These are phyloP conservation scores for Byssochlamys sp. DNA, from an alignment of 2,329 filamentous ascomycete genomes.

Conservation along the genomic window DNA sequence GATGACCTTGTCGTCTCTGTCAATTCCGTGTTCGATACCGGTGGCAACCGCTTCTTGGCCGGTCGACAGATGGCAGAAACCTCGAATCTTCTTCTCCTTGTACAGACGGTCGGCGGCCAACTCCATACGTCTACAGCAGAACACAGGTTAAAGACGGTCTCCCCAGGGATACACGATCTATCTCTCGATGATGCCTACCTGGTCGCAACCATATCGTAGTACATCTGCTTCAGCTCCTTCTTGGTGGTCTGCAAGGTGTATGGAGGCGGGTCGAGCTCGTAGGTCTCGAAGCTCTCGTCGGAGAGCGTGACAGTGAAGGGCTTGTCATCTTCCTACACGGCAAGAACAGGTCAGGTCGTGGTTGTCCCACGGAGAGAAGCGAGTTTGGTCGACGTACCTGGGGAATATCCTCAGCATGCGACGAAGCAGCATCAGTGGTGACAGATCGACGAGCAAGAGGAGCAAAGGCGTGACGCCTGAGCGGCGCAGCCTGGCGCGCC, in stretches of 20 bases:
- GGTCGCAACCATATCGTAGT: constrained; percentile 90
- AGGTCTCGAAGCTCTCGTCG: constrained; percentile 98
- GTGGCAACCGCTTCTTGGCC: constrained; percentile 95
- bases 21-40: constrained; percentile 93
- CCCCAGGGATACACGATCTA: not conserved
- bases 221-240: constrained; percentile 97
- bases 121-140: constrained; percentile 75
- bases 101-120: constrained; percentile 98
- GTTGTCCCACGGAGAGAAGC: not conserved
- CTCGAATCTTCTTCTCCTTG: constrained; percentile 99
- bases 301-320: constrained; percentile 84
- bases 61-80: constrained; percentile 97
- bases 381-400: constrained; percentile 41
- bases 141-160: constrained; percentile 6
- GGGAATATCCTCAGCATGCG: constrained; percentile 74
- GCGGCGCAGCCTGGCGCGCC: constrained; percentile 50
- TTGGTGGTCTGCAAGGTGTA: constrained; percentile 92
- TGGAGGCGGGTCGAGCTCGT: constrained; percentile 90
- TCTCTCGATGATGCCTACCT: constrained; percentile 52
- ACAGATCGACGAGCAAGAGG: constrained; percentile 59
- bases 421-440: constrained; percentile 88
- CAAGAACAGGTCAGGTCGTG: constrained; percentile 4
- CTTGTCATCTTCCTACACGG: constrained; percentile 74
- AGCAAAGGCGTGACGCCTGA: constrained; percentile 41
- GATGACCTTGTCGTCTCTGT: constrained; percentile 84